phyloP scores from a whole-genome alignment of 208 protist species.

The Endotrypanum monterogeii region DNA sequence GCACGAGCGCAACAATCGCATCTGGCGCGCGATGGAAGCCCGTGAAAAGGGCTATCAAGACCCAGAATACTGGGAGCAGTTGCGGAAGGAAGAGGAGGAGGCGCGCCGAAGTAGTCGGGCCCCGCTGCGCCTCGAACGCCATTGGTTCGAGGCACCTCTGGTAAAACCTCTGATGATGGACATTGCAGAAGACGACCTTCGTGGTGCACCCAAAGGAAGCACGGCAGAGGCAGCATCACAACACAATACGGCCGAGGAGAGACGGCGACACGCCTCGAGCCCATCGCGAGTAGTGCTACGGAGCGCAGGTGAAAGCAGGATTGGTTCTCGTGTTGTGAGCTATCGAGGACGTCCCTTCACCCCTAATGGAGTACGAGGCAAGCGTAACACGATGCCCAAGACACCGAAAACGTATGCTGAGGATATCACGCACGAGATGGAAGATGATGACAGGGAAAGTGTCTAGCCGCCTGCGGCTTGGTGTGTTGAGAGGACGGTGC shows the following conservation, averaged over 20 bases:
- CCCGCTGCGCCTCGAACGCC: constrained; percentile 25
- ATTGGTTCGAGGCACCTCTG: constrained; percentile 24
- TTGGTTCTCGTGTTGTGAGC: constrained; percentile 31
- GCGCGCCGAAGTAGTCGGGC: constrained; percentile 8
- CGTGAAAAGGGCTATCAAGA: constrained; percentile 37
- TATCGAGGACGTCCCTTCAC: constrained; percentile 61
- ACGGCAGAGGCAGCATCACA: neutral
- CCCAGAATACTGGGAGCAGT: constrained; percentile 39
- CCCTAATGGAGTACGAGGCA: constrained; percentile 40
- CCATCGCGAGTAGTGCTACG: neutral
- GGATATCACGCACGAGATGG: constrained; percentile 28
- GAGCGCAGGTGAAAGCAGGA: neutral
- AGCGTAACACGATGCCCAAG: constrained; percentile 10
- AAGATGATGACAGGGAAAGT: constrained; percentile 23
- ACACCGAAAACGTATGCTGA: constrained; percentile 23
- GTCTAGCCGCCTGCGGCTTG: neutral
- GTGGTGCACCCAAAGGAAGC: neutral
- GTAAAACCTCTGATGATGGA: neutral
- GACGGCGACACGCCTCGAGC: neutral
- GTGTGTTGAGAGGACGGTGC: neutral
- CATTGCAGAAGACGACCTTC: neutral
- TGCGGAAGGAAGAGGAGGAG: constrained; percentile 32
- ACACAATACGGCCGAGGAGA: constrained; percentile 10
- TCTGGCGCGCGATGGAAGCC: constrained; percentile 37
- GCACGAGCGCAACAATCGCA: constrained; percentile 43